Evolutionary conservation across 345 rosid genomes (phyloP).

Genomic region (Sapria himalayana): DNA sequence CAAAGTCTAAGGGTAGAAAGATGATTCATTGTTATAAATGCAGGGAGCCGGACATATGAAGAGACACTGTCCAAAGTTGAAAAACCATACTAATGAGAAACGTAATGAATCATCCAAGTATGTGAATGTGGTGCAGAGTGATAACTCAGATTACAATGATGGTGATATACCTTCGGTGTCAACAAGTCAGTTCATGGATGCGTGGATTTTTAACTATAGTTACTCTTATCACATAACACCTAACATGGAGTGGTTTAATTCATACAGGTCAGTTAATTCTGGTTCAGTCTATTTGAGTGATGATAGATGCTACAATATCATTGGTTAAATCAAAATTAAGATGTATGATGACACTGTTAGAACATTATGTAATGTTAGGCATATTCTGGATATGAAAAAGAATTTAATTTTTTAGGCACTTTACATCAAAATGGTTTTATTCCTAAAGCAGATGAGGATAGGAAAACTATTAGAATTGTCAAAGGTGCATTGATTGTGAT

Average conservation of each 20-base stretch:
- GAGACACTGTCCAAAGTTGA: not conserved
- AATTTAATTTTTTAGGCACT: too few species aligned
- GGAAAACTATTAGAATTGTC: too few species aligned
- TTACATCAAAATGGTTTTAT: too few species aligned
- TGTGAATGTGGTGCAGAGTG: not conserved
- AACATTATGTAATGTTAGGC: too few species aligned
- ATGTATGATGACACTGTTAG: too few species aligned
- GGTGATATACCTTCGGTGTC: not conserved
- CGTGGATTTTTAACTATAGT: not conserved
- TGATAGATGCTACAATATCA: not conserved
- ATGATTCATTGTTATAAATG: not conserved
- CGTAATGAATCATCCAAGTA: not conserved
- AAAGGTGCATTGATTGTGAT: too few species aligned
- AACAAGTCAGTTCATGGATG: too few species aligned
- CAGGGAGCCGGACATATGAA: not conserved
- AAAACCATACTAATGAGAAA: not conserved
- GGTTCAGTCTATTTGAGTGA: not conserved
- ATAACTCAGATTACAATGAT: not conserved
- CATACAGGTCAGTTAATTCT: not conserved
- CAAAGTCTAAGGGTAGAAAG: not conserved
- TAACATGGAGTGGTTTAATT: not conserved
- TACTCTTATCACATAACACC: conserved; percentile 1
- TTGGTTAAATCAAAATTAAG: too few species aligned
- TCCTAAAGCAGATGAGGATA: too few species aligned
- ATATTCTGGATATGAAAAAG: too few species aligned